phyloP scores from a whole-genome alignment of 495 filamentous ascomycete genomes.

The Neohortaea acidophila region DNA sequence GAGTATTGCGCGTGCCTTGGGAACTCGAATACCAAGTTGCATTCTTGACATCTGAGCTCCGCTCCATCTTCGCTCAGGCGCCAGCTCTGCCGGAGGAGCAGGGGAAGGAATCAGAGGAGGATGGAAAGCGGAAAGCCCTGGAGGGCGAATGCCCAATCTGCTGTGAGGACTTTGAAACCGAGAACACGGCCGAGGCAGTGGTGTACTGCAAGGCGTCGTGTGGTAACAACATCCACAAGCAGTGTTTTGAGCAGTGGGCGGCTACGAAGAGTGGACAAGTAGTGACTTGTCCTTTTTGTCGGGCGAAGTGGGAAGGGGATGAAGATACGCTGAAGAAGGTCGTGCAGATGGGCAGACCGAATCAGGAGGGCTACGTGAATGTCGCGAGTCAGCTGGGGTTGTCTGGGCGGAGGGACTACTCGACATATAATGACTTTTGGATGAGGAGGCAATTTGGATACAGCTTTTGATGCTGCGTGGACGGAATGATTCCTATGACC shows the following conservation, averaged over 20 bases:
- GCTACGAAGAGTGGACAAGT: constrained; percentile 33
- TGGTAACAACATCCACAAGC: constrained; percentile 63
- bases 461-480: no score
- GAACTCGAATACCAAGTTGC: constrained; percentile 62
- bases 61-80: constrained; percentile 41
- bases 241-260: constrained; percentile 60
- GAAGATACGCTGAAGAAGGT: constrained; percentile 31
- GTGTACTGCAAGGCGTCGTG: constrained; percentile 61
- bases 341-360: constrained; percentile 9
- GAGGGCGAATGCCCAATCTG: constrained; percentile 75
- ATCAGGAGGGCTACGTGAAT: constrained; percentile 21
- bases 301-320: constrained; percentile 46
- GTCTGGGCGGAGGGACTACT: constrained; percentile 15
- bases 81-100: constrained; percentile 29
- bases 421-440: constrained; percentile 17
- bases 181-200: constrained; percentile 34
- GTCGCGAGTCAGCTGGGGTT: constrained; percentile 19
- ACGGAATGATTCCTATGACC: no score
- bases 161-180: constrained; percentile 47
- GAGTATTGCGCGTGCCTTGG: constrained; percentile 46
- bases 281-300: constrained; percentile 55
- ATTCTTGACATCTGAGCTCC: constrained; percentile 49
- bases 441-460: constrained; percentile 1
- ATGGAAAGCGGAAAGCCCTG: constrained; percentile 41
- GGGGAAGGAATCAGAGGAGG: constrained; percentile 17